Evolutionary conservation across 2,329 filamentous ascomycete species (phyloP), one percentile per base, ranked within the genome.

Genomic region (Orbilia ellipsospora): DNA sequence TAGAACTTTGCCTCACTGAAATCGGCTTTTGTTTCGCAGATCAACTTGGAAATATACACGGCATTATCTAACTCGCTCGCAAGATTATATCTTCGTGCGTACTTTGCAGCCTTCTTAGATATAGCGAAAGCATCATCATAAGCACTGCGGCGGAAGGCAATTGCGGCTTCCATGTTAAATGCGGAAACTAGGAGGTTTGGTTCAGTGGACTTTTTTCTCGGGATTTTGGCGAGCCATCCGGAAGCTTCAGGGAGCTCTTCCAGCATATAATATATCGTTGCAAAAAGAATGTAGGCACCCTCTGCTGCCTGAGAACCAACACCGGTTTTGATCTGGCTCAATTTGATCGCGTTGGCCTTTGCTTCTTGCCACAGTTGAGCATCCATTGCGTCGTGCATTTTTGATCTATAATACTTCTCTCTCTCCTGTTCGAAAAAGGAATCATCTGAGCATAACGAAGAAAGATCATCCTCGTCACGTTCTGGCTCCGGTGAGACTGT

Each of bases 381-480:
- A 7, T 51, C 42, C 4, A 74, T 31, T 0, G 63, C 63, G 2
- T 57, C 57, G 2, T 15, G 18, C 13, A 74, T 20, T 23, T 62
- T 68, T 15, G 42, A 12, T 20, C 28, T 26, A n/a, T 74, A 74
- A 52, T 74, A 74, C 40, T 68, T 67, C 26, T 56, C 26, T 5
- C 63, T 40, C n/a, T 74, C 70, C 5, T 59, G 40, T 31, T 68
- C 57, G 16, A 74, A 20, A 18, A 36, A 74, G 15, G 70, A 68
- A 23, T 74, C 70, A 6, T 74, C 52, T 0, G 70, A 74, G 52
- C 63, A 74, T 12, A 63, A 54, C 3, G 69, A 74, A 36, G 70
- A 74, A n/a, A 74, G 63, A 36, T 74, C 70, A 23, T 74, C 70
- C 15, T 73, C 56, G 28, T 73, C 69, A 10, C 54, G 44, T 3